Conservation (phyloP, 2,329 filamentous ascomycete genomes). For the Berkeleyomyces basicola region DNA sequence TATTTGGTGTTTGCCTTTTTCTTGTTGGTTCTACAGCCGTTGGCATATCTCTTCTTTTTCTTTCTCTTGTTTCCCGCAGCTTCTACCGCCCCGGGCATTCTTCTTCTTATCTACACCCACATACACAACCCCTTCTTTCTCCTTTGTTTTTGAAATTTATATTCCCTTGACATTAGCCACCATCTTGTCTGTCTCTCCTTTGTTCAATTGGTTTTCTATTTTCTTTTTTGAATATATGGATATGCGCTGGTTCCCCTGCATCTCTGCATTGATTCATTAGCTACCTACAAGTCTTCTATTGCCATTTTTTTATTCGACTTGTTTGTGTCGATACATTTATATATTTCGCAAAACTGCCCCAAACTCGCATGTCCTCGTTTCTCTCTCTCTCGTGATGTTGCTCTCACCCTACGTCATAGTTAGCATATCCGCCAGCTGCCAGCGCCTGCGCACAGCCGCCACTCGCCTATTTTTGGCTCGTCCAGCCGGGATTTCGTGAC, state of each 20-base stretch:
- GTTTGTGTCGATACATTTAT: not conserved
- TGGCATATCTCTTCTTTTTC: not conserved
- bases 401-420: not conserved
- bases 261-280: not conserved
- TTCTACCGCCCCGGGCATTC: too few species aligned
- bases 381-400: not conserved
- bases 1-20: not conserved
- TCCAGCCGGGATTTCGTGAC: too few species aligned
- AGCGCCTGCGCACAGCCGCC: not conserved
- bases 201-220: not conserved
- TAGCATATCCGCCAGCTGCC: not conserved
- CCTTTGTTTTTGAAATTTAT: slow-evolving; percentile 1
- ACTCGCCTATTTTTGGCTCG: not conserved
- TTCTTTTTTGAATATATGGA: not conserved
- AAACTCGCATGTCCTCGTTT: too few species aligned
- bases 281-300: not conserved
- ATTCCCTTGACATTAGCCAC: not conserved
- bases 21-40: not conserved
- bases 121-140: not conserved
- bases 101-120: not conserved
- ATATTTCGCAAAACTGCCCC: too few species aligned
- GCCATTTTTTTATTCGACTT: not conserved
- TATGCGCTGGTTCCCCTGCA: not conserved
- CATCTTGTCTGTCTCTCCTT: not conserved
- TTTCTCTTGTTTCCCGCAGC: not conserved